These are phyloP conservation scores for Sanghuangporus sanghuang DNA, from an alignment of 1,284 basidiomycete species.

Conservation along the genomic window DNA sequence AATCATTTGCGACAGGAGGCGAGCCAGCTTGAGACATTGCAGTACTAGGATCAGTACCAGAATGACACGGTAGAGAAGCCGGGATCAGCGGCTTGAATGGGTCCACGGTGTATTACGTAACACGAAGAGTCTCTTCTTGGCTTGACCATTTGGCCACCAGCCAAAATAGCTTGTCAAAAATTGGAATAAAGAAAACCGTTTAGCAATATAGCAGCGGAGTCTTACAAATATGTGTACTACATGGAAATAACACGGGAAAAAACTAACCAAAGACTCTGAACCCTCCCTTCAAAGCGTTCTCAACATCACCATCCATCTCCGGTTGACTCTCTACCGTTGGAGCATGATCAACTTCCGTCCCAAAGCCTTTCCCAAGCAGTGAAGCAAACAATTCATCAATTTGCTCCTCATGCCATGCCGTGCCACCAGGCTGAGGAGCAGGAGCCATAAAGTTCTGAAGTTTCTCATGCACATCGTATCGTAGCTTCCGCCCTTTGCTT, in stretches of 20 bases:
- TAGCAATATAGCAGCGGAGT: background rate
- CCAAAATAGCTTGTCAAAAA: background rate
- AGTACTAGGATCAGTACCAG: background rate
- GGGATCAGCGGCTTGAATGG: background rate
- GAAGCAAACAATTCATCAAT: slow-evolving; percentile 88
- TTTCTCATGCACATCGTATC: slow-evolving; percentile 91
- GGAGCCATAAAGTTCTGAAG: slow-evolving; percentile 93
- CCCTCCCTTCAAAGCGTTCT: slow-evolving; percentile 33
- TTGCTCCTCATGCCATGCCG: slow-evolving; percentile 86
- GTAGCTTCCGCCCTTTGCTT: slow-evolving; percentile 85
- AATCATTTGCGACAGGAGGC: background rate
- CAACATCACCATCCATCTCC: slow-evolving; percentile 26
- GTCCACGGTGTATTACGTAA: background rate
- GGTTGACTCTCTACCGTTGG: slow-evolving; percentile 20
- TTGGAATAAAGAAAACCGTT: background rate
- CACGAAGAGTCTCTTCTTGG: background rate
- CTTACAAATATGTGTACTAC: background rate
- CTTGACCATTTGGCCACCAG: background rate
- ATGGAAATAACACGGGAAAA: background rate
- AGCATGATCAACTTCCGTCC: slow-evolving; percentile 27
- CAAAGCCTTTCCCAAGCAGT: slow-evolving; percentile 68
- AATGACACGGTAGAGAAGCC: background rate
- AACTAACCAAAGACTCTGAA: slow-evolving; percentile 55
- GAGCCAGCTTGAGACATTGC: background rate
- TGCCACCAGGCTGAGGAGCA: slow-evolving; percentile 43